These are phyloP conservation scores for Suillus brevipes DNA, from an alignment of 768 basidiomycete genomes.

Conservation along the genomic window DNA sequence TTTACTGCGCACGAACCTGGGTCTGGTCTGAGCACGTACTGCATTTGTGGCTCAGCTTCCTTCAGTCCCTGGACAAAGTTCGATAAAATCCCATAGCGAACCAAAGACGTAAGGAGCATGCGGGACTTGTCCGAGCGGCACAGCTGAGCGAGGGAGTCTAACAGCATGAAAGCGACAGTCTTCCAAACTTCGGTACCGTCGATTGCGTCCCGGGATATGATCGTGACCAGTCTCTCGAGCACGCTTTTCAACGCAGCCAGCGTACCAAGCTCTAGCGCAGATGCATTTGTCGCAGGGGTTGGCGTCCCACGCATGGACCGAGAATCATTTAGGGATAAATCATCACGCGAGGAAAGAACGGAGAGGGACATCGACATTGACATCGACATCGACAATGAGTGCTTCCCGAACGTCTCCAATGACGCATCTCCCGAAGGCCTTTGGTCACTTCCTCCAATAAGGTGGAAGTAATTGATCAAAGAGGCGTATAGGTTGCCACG, in stretches of 20 bases:
- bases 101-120: constrained; percentile 55
- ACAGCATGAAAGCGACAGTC: constrained; percentile 88
- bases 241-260: constrained; percentile 63
- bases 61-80: constrained; percentile 85
- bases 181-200: constrained; percentile 98
- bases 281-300: constrained; percentile 15
- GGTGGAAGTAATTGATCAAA: constrained; percentile 85
- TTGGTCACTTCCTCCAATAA: constrained; percentile 38
- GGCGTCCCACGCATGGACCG: constrained; percentile 30
- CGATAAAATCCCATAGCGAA: constrained; percentile 72
- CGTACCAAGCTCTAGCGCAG: constrained; percentile 61
- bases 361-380: constrained; percentile 39
- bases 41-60: constrained; percentile 74
- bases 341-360: constrained; percentile 38
- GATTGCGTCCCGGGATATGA: constrained; percentile 86
- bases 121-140: constrained; percentile 72
- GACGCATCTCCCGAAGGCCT: constrained; percentile 14
- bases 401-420: constrained; percentile 25
- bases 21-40: constrained; percentile 81
- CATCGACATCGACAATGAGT: constrained; percentile 27
- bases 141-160: constrained; percentile 78
- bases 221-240: constrained; percentile 70
- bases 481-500: constrained; percentile 95
- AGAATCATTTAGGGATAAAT: constrained; percentile 39
- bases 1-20: constrained; percentile 59